Percentiles rank a stretch among this genome's conserved stretches.
phyloP scores from a whole-genome alignment of 495 filamentous ascomycete species.

The Apodospora peruviana region DNA sequence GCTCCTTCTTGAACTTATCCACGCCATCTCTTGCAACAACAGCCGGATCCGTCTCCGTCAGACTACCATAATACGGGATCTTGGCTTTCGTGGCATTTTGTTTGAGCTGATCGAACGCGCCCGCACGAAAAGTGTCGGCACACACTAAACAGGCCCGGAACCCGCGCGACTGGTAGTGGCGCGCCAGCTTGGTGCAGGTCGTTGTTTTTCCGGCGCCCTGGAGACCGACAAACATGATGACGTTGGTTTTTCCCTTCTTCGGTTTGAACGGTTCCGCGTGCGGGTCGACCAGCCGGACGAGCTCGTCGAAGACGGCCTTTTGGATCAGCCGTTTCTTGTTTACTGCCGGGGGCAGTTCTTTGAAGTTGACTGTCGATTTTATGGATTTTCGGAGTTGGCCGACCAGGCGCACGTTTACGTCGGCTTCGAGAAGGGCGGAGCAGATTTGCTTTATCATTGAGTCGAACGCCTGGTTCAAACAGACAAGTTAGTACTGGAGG shows the following conservation, averaged over 20 bases:
- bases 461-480: conserved; percentile 73
- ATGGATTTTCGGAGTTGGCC: conserved; percentile 89
- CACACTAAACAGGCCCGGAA: conserved; percentile 95
- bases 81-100: conserved; percentile 98
- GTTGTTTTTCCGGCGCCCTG: conserved; percentile 98
- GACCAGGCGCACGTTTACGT: conserved; percentile 95
- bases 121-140: conserved; percentile 96
- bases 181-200: conserved; percentile 92
- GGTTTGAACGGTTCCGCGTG: conserved; percentile 95
- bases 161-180: conserved; percentile 89
- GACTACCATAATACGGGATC: conserved; percentile 94
- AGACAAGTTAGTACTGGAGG: conserved; percentile 4
- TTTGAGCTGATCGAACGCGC: conserved; percentile 97
- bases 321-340: conserved; percentile 99
- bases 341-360: conserved; percentile 75
- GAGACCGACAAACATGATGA: conserved; percentile 99
- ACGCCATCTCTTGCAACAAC: conserved; percentile 91
- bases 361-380: conserved; percentile 83
- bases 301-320: conserved; percentile 95
- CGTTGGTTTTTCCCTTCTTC: conserved; percentile 90
- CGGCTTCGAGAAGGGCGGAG: conserved; percentile 86
- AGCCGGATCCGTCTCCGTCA: conserved; percentile 94
- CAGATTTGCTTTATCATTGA: conserved; percentile 97
- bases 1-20: conserved; percentile 98
- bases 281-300: conserved; percentile 91